Conservation (phyloP, 75 land plant genomes). For the Chamaecyparis obtusa region DNA sequence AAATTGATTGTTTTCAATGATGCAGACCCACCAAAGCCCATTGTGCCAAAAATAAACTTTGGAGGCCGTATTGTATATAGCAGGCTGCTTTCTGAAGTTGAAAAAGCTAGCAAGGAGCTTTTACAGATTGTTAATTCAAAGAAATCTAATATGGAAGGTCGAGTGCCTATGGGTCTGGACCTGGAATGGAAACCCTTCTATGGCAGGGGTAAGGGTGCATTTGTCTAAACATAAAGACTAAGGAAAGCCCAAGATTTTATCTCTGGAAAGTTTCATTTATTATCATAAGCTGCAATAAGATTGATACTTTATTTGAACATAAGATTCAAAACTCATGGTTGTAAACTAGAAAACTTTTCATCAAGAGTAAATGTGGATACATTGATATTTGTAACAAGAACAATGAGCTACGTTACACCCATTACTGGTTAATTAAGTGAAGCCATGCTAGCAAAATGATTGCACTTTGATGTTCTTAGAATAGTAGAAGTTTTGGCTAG, state of each 20-base stretch:
- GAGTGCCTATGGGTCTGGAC: slow-evolving; percentile 63
- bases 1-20: not conserved
- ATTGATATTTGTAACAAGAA: not conserved
- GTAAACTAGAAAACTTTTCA: not conserved
- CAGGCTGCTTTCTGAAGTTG: slow-evolving; percentile 54
- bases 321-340: not conserved
- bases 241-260: not conserved
- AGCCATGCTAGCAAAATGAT: not conserved
- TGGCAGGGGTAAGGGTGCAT: slow-evolving; percentile 39
- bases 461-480: not conserved
- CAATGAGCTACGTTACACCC: not conserved
- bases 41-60: slow-evolving; percentile 47
- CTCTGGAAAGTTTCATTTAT: not conserved
- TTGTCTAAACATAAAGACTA: not conserved
- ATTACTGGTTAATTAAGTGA: not conserved
- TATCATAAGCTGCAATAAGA: not conserved
- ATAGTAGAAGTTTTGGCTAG: no score
- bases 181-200: slow-evolving; percentile 82
- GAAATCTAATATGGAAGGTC: slow-evolving; percentile 19
- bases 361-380: not conserved
- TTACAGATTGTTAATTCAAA: slow-evolving; percentile 32
- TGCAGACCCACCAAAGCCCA: slow-evolving; percentile 28
- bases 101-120: slow-evolving; percentile 54
- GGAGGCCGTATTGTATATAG: slow-evolving; percentile 64
- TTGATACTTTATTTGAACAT: not conserved